Base-by-base conservation (phyloP, 345 rosid genomes). In the Lepidium africanum region DNA sequence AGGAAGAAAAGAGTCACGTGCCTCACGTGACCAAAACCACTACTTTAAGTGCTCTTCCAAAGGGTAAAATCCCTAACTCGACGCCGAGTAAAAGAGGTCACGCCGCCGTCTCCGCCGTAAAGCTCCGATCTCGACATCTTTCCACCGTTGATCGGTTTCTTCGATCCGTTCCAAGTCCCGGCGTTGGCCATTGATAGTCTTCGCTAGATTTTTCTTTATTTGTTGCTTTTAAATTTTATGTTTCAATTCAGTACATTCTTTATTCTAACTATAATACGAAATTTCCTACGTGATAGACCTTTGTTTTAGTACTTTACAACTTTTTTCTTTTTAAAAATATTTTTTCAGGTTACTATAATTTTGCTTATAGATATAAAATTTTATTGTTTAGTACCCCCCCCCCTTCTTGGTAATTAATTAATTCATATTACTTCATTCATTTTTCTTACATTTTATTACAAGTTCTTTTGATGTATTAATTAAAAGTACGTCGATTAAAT, bases 151-250 rank as follows among this genome's bases (percentile, higher is more conserved):
- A 83, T 71, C 84, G 95, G 77, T 69, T 79, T 66, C 89, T 89
- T 13, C 75, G 54, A 13, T 89, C 98, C 13, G 92, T 89, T 65
- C 98, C 98, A 2, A 89, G 98, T 68, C 96, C 98, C 5, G 96
- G 92, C 6, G 81, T 75, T n/a, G 96, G 96, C 45, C 85, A 89
- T 74, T 83, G 46, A 76, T 63, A 63, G 27, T 38, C 49, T 53
- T 2, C 17, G 15, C 19, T 59, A 38, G 41, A 50, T 62, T 32
- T 41, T n/a, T 70, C 23, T 52, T 14, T 51, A 16, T 67, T 5
- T 15, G 16, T 13, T 30, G 11, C 3, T 12, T 33, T 37, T 37
- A 48, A n/a, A n/a, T n/a, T n/a, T 14, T 12, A 56, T 43, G 4
- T 32, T 60, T 36, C 9, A 13, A 40, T 35, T 61, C 45, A 47